phyloP scores from a whole-genome alignment of 2,329 filamentous ascomycete species.

The Ilyonectria robusta region DNA sequence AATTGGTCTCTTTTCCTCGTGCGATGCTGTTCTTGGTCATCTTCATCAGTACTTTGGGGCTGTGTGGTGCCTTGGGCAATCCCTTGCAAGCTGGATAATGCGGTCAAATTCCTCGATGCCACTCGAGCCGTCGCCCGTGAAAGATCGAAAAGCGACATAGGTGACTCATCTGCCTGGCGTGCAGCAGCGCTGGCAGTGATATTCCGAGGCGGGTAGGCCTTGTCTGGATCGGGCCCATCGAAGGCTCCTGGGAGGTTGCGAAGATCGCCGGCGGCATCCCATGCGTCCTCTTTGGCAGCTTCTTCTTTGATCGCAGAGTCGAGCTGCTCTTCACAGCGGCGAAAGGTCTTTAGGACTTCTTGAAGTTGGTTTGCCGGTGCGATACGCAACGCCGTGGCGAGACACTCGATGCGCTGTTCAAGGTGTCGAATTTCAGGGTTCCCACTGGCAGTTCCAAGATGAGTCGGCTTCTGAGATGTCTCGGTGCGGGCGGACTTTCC shows the following conservation, averaged over 20 bases:
- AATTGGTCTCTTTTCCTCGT: conserved; percentile 81
- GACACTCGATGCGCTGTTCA: conserved; percentile 85
- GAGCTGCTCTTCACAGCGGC: conserved; percentile 84
- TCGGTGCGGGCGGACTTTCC: conserved; percentile 77
- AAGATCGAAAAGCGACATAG: conserved; percentile 76
- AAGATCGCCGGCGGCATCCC: conserved; percentile 76
- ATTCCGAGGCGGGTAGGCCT: conserved; percentile 50
- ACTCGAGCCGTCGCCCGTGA: conserved; percentile 72
- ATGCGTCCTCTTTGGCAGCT: conserved; percentile 76
- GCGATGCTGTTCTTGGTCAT: conserved; percentile 50
- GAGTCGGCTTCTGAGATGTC: conserved; percentile 68
- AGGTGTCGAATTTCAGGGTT: conserved; percentile 78
- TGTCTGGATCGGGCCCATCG: conserved; percentile 49
- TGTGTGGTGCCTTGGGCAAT: conserved; percentile 39
- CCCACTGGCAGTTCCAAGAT: conserved; percentile 71
- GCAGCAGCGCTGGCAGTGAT: conserved; percentile 53
- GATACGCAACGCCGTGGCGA: conserved; percentile 81
- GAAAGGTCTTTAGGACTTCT: conserved; percentile 82
- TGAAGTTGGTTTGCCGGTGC: conserved; percentile 79
- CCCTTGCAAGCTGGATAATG: conserved; percentile 66
- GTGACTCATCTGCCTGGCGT: conserved; percentile 66
- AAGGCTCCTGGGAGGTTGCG: conserved; percentile 71
- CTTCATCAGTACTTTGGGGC: conserved; percentile 44
- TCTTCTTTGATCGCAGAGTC: conserved; percentile 77
- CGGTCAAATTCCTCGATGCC: conserved; percentile 71